Base-by-base conservation (phyloP, 2,329 filamentous ascomycete species). In the Cercospora brassicicola region DNA sequence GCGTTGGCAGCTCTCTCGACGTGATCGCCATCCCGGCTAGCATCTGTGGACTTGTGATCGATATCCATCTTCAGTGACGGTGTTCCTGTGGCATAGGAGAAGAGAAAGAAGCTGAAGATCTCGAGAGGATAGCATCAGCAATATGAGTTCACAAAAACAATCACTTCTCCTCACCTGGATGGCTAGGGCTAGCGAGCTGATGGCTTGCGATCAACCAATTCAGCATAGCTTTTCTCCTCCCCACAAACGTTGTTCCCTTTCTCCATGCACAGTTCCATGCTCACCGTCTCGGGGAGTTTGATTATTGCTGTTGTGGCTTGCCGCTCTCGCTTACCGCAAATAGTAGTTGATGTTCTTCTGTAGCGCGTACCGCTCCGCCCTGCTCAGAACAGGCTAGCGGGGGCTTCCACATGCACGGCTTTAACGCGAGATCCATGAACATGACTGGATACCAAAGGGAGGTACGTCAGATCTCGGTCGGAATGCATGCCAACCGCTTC, bases 1-100 rank as follows among this genome's bases (percentile, higher is more conserved):
- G 31, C 33, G 55, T 59, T 13, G 18, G 63, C 64, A n/a, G 45
- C 18, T 56, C 53, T 61, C 36, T 72, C 71, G 45, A 72, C 60
- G n/a, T 67, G 69, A 13, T 69, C 66, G 51, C 53, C 65, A 51
- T 62, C 62, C 31, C 45, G 62, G 59, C 59, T 61, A 15, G 59
- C 20, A 10, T n/a, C 13, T 7, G 11, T 20, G 20, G 51, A 56
- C 51, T 56, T 56, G n/a, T 56, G 11, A 7, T 56, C 51, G 23
- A 4, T 3, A 56, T 56, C 28, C 15, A 56, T 28, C 11, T 15
- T 26, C 23, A 56, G 6, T 13, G 5, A 26, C 2, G 23, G 23
- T 4, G 11, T 26, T 53, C 5, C 36, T 23, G n/a, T 53, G 18
- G n/a, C 4, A 13, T 10, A 30, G 20, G 23, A 56, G 15, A 20